Evolutionary conservation across 2,329 filamentous ascomycete species (phyloP).

Genomic region (Teratosphaeria pseudoeucalypti): DNA sequence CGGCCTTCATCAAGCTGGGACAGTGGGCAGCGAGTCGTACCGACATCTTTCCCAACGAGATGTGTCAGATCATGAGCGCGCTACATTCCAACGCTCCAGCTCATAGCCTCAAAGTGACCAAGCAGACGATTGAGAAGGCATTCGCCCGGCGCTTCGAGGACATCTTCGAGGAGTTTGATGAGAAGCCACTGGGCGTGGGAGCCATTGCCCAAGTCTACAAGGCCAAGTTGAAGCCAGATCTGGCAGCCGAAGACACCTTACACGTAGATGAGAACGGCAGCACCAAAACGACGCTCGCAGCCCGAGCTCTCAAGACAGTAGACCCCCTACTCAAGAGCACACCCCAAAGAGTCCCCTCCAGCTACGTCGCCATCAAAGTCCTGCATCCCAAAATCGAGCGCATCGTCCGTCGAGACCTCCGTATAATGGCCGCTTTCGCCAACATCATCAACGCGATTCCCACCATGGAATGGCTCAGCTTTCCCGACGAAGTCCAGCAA

Average conservation of each 20-base stretch:
- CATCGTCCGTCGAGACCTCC: slow-evolving; percentile 77
- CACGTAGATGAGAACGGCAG: slow-evolving; percentile 36
- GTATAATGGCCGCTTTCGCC: slow-evolving; percentile 92
- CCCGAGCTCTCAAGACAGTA: slow-evolving; percentile 69
- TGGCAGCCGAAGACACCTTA: slow-evolving; percentile 48
- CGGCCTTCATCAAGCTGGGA: slow-evolving; percentile 96
- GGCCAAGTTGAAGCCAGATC: slow-evolving; percentile 73
- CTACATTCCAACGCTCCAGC: slow-evolving; percentile 91
- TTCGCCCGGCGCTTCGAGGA: slow-evolving; percentile 78
- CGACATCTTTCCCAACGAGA: slow-evolving; percentile 87
- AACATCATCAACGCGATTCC: slow-evolving; percentile 73
- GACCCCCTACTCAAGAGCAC: slow-evolving; percentile 78
- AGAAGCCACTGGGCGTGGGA: slow-evolving; percentile 79
- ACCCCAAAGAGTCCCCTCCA: slow-evolving; percentile 75
- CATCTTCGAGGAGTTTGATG: slow-evolving; percentile 93
- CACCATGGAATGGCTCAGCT: slow-evolving; percentile 92
- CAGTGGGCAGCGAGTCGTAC: slow-evolving; percentile 97
- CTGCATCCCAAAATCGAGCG: slow-evolving; percentile 85
- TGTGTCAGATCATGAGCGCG: slow-evolving; percentile 89
- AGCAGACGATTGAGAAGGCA: slow-evolving; percentile 65
- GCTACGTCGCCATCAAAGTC: slow-evolving; percentile 91
- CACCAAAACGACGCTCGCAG: slow-evolving; percentile 47
- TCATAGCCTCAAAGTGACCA: slow-evolving; percentile 72
- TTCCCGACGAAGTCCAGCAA: slow-evolving; percentile 85
- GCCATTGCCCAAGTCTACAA: slow-evolving; percentile 98